Conservation (phyloP, 202 grass and related monocot species). For the Panicum virgatum region DNA sequence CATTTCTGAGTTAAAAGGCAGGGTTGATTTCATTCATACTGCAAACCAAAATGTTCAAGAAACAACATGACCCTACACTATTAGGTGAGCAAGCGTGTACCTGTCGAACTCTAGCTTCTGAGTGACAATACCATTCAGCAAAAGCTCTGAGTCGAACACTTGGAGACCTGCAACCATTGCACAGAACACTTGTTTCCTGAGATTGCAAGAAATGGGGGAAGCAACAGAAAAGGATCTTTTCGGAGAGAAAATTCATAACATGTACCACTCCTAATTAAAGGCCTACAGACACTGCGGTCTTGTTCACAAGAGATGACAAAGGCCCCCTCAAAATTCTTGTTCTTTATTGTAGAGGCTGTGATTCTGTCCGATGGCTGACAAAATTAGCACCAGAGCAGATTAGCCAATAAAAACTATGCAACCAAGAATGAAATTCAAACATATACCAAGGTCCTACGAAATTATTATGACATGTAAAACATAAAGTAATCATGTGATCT, state of each 20-base stretch:
- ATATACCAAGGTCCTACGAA: neutral
- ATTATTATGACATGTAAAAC: constrained; percentile 4
- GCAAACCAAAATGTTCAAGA: neutral
- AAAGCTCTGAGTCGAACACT: constrained; percentile 68
- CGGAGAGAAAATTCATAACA: neutral
- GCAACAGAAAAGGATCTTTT: neutral
- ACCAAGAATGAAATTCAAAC: neutral
- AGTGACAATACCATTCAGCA: constrained; percentile 68
- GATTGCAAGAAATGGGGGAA: neutral
- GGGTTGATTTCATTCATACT: neutral
- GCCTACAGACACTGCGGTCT: constrained; percentile 54
- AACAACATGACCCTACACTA: neutral
- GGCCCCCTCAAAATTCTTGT: constrained; percentile 46
- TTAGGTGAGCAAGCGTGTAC: constrained; percentile 13
- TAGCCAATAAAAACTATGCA: constrained; percentile 12
- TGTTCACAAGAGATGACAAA: constrained; percentile 68
- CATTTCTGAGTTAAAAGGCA: neutral
- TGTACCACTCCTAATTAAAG: constrained; percentile 51
- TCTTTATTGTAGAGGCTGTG: constrained; percentile 44
- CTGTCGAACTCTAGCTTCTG: constrained; percentile 76
- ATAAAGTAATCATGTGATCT: neutral
- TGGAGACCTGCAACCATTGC: constrained; percentile 46
- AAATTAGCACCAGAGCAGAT: constrained; percentile 6
- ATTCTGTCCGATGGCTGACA: constrained; percentile 41
- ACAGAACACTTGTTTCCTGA: neutral